Conservation (phyloP, 176 grass and related monocot genomes). For the Carex cristatella region DNA sequence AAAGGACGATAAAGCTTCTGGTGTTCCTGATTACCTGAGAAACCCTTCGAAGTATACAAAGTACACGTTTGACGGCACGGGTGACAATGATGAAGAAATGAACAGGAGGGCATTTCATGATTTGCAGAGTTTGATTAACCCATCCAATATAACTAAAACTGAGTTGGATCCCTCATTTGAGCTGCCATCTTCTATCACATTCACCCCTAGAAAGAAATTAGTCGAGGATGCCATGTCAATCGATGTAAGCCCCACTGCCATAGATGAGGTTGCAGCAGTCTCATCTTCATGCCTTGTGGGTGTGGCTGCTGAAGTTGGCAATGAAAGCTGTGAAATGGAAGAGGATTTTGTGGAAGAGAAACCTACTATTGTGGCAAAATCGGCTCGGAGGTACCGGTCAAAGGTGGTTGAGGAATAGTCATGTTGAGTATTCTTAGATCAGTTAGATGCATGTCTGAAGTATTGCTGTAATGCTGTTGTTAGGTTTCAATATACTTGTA, state of each 20-base stretch:
- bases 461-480: not conserved
- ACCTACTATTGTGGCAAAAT: not conserved
- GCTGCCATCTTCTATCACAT: slow-evolving; percentile 52
- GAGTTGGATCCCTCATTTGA: slow-evolving; percentile 41
- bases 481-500: not conserved
- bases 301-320: slow-evolving; percentile 36
- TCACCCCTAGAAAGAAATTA: slow-evolving; percentile 71
- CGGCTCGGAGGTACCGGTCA: slow-evolving; percentile 6
- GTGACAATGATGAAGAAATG: slow-evolving; percentile 42
- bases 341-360: slow-evolving; percentile 37
- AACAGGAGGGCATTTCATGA: slow-evolving; percentile 72
- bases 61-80: slow-evolving; percentile 57
- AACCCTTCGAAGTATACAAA: slow-evolving; percentile 90
- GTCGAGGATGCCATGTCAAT: slow-evolving; percentile 49
- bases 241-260: slow-evolving; percentile 37
- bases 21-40: slow-evolving; percentile 66
- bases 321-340: slow-evolving; percentile 65
- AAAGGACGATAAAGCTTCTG: slow-evolving; percentile 21
- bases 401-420: slow-evolving; percentile 11
- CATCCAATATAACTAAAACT: slow-evolving; percentile 28
- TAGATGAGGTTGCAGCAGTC: not conserved
- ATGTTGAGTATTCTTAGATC: not conserved
- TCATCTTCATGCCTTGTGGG: slow-evolving; percentile 29
- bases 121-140: slow-evolving; percentile 50
- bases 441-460: not conserved